Conservation (phyloP, 805 yeast genomes). For the Komagataella phaffii region DNA sequence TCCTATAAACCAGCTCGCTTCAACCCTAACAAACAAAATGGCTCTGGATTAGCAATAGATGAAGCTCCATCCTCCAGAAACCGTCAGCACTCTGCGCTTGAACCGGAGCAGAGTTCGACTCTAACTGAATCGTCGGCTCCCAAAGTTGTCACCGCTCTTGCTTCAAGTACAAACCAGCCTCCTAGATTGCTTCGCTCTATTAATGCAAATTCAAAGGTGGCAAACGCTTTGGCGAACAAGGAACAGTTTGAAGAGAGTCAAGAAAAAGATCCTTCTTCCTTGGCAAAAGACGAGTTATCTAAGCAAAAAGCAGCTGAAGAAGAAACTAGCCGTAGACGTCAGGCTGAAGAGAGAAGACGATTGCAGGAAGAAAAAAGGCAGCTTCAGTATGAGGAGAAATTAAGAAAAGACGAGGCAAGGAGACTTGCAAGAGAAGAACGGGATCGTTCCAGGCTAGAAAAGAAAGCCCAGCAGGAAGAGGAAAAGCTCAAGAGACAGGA, state of each 20-base stretch:
- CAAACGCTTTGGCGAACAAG: not conserved
- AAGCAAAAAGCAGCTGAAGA: not conserved
- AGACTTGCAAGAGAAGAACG: not conserved
- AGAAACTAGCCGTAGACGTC: not conserved
- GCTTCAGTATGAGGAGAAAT: not conserved
- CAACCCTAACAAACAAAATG: not conserved
- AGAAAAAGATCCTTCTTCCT: not conserved
- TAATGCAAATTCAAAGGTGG: not conserved
- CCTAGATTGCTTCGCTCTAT: not conserved
- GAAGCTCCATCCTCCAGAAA: not conserved
- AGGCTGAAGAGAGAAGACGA: not conserved
- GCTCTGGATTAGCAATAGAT: not conserved
- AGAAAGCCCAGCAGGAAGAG: not conserved
- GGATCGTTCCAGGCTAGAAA: not conserved
- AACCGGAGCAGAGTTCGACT: not conserved
- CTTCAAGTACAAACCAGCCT: not conserved
- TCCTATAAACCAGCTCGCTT: not conserved
- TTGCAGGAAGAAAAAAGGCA: not conserved
- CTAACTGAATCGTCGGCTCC: not conserved
- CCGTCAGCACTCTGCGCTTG: not conserved
- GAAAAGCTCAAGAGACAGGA: not conserved
- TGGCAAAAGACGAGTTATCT: not conserved
- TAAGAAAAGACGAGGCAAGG: slow-evolving; percentile 1
- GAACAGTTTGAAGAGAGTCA: not conserved
- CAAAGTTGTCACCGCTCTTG: not conserved